These are phyloP conservation scores for Apiospora pterosperma DNA, from an alignment of 2,329 filamentous ascomycete species.

Conservation along the genomic window DNA sequence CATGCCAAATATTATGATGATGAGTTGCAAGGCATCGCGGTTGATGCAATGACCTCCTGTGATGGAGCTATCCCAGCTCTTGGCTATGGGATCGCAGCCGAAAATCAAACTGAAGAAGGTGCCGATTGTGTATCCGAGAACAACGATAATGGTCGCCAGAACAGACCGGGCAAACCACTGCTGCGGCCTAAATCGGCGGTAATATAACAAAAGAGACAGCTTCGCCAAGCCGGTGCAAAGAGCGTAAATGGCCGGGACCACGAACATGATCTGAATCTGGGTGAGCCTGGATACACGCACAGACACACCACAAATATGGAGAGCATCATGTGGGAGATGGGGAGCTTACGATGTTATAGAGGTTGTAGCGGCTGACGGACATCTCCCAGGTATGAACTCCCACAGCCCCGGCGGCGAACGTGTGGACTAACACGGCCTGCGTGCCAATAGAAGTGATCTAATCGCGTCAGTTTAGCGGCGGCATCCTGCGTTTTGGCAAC, in stretches of 20 bases:
- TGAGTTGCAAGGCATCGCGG: conserved; percentile 37
- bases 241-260: conserved; percentile 13
- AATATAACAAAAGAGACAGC: conserved; percentile 21
- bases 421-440: background rate
- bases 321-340: background rate
- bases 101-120: conserved; percentile 12
- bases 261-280: background rate
- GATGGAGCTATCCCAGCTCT: conserved; percentile 15
- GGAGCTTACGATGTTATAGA: background rate
- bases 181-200: conserved; percentile 19
- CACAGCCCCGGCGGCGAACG: background rate
- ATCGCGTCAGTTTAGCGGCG: background rate
- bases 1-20: conserved; percentile 36
- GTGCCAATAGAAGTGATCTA: background rate
- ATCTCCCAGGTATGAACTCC: conserved; percentile 9
- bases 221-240: conserved; percentile 20
- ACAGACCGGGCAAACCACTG: conserved; percentile 15
- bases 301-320: too few species aligned
- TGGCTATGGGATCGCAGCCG: conserved; percentile 20
- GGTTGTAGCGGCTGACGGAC: background rate
- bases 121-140: conserved; percentile 5
- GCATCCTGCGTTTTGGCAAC: accelerated
- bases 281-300: background rate
- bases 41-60: conserved; percentile 31
- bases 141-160: conserved; percentile 13